A percentile compares a stretch with the other conserved stretches of the same genome.
Conservation (phyloP, 164 flowering plant species). For the Aristolochia californica region DNA sequence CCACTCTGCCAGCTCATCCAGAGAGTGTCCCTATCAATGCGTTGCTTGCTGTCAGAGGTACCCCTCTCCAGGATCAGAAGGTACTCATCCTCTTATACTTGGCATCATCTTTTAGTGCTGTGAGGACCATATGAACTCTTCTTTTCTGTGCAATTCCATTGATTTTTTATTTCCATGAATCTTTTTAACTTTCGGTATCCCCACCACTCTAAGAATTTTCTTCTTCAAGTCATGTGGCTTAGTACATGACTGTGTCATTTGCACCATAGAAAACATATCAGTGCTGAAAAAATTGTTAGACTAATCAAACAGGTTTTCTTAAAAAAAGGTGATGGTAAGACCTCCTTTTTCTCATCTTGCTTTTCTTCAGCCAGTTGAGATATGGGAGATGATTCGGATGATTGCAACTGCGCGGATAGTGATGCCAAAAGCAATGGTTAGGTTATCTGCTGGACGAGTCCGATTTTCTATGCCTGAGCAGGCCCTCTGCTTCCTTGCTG, state of each 20-base stretch:
- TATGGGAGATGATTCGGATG: slow-evolving; percentile 99
- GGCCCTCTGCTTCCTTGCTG: slow-evolving; percentile 92
- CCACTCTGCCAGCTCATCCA: slow-evolving; percentile 93
- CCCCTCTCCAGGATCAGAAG: slow-evolving; percentile 98
- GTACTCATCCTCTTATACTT: slow-evolving; percentile 23
- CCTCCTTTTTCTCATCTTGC: background rate
- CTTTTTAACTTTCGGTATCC: no score
- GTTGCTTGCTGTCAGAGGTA: slow-evolving; percentile 84
- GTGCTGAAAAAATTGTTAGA: no score
- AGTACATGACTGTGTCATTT: no score
- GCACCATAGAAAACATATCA: no score
- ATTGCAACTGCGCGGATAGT: slow-evolving; percentile 89
- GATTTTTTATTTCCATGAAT: no score
- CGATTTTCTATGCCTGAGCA: slow-evolving; percentile 88
- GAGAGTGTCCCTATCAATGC: slow-evolving; percentile 99
- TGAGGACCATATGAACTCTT: background rate
- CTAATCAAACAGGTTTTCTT: no score
- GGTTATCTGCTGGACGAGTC: slow-evolving; percentile 94
- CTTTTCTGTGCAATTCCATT: no score
- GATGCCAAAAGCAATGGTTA: slow-evolving; percentile 97
- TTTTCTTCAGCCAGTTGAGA: slow-evolving; percentile 79
- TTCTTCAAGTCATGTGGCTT: no score
- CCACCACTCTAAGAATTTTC: no score
- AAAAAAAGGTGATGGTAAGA: no score
- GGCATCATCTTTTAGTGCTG: background rate